phyloP scores from a whole-genome alignment of 148 eudicot genomes.

The Camellia japonica region DNA sequence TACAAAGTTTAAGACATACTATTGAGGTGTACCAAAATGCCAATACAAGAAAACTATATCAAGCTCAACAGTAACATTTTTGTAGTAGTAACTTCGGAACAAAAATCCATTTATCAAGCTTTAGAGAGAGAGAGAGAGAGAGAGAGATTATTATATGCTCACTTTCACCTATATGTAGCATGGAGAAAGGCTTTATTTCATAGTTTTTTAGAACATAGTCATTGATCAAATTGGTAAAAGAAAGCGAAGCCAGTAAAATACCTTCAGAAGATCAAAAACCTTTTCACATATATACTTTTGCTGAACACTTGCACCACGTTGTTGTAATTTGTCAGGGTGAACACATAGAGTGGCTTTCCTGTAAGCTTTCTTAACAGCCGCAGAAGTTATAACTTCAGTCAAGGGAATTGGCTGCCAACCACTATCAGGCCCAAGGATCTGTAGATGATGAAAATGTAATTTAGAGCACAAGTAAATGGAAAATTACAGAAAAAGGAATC shows the following conservation, averaged over 20 bases:
- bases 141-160: neutral
- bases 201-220: neutral
- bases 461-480: neutral
- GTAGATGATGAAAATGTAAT: conserved; percentile 19
- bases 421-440: conserved; percentile 95
- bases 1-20: too few species aligned
- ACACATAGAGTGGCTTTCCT: conserved; percentile 97
- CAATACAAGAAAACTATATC: too few species aligned
- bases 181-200: too few species aligned
- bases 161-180: neutral
- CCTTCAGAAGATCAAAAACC: conserved; percentile 98
- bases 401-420: conserved; percentile 96
- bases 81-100: too few species aligned
- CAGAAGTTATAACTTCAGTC: conserved; percentile 90
- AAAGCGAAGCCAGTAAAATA: conserved; percentile 18
- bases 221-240: neutral
- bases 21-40: too few species aligned
- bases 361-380: conserved; percentile 90
- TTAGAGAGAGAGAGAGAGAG: too few species aligned
- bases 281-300: conserved; percentile 94
- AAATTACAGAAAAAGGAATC: neutral
- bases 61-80: too few species aligned
- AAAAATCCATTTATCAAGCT: too few species aligned
- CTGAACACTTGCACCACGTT: conserved; percentile 88
- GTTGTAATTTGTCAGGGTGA: conserved; percentile 98